Conservation (phyloP, 2,329 filamentous ascomycete species). For the Fusarium graminum region DNA sequence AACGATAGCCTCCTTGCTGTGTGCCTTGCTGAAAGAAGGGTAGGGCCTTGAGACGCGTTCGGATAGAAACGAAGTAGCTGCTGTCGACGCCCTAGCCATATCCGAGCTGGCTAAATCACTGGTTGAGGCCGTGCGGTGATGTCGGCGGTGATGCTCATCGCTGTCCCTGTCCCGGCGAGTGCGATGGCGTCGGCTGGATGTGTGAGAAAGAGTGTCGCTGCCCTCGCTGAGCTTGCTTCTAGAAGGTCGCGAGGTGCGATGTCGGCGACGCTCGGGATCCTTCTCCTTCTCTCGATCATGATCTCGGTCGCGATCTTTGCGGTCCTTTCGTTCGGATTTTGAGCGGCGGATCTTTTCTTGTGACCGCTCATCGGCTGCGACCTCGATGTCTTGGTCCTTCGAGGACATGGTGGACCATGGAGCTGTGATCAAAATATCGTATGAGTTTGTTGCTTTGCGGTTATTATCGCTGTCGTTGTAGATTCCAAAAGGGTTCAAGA, state of each 20-base stretch:
- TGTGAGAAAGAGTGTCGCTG: slow-evolving; percentile 58
- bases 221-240: slow-evolving; percentile 58
- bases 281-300: slow-evolving; percentile 52
- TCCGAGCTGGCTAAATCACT: slow-evolving; percentile 64
- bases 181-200: slow-evolving; percentile 53
- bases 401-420: slow-evolving; percentile 57
- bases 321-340: slow-evolving; percentile 57
- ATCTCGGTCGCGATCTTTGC: slow-evolving; percentile 53
- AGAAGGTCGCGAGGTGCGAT: slow-evolving; percentile 58
- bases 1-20: slow-evolving; percentile 87
- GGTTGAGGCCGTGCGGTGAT: slow-evolving; percentile 54
- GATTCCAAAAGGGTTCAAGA: slow-evolving; percentile 33
- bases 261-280: slow-evolving; percentile 54
- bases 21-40: slow-evolving; percentile 87
- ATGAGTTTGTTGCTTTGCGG: slow-evolving; percentile 13
- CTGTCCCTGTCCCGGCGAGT: slow-evolving; percentile 52
- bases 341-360: slow-evolving; percentile 58
- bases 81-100: slow-evolving; percentile 55
- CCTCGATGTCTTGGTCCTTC: slow-evolving; percentile 59
- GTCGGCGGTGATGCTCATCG: slow-evolving; percentile 52
- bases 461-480: slow-evolving; percentile 25
- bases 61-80: slow-evolving; percentile 50
- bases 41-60: slow-evolving; percentile 75
- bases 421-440: slow-evolving; percentile 19
- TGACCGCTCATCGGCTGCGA: slow-evolving; percentile 53